Evolutionary conservation across 2,329 filamentous ascomycete species (phyloP).

Genomic region (Colletotrichum abscissum): DNA sequence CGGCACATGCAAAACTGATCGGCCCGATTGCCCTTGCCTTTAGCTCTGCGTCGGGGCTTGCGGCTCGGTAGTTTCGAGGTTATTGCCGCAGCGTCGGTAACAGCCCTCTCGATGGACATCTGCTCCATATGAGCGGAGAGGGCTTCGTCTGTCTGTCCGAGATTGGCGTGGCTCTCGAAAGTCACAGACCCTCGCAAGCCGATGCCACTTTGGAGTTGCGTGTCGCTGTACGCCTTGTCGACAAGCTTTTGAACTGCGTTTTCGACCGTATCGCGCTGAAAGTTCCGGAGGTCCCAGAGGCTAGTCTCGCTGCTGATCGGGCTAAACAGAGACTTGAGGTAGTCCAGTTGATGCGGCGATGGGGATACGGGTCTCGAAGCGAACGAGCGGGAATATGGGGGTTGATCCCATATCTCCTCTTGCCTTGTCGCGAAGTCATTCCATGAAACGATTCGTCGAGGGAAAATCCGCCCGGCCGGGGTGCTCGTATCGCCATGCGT

Average conservation of each 20-base stretch:
- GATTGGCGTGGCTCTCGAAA: conserved; percentile 51
- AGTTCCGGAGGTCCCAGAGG: conserved; percentile 43
- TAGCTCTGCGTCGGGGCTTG: too few relatives aligned
- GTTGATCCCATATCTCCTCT: conserved; percentile 44
- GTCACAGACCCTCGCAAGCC: too few relatives aligned
- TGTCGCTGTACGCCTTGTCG: conserved; percentile 41
- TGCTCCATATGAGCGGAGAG: conserved; percentile 41
- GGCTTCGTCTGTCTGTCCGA: conserved; percentile 40
- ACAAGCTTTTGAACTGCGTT: conserved; percentile 48
- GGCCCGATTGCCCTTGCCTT: too few relatives aligned
- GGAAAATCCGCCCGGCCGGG: conserved; percentile 46
- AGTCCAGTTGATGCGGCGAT: conserved; percentile 44
- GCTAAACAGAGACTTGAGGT: conserved; percentile 42
- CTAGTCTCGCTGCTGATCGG: conserved; percentile 48
- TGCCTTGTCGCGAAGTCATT: conserved; percentile 44
- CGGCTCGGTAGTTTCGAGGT: too few relatives aligned
- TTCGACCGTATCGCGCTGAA: conserved; percentile 48
- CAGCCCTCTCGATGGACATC: too few relatives aligned
- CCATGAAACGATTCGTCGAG: conserved; percentile 50
- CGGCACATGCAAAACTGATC: too few relatives aligned
- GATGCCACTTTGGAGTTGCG: conserved; percentile 43
- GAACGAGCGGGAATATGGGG: conserved; percentile 41
- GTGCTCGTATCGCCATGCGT: conserved; percentile 48
- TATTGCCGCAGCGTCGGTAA: too few relatives aligned
- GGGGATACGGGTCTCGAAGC: conserved; percentile 42